phyloP scores from a whole-genome alignment of 2,329 filamentous ascomycete genomes.

The Ascocoryne sarcoides region DNA sequence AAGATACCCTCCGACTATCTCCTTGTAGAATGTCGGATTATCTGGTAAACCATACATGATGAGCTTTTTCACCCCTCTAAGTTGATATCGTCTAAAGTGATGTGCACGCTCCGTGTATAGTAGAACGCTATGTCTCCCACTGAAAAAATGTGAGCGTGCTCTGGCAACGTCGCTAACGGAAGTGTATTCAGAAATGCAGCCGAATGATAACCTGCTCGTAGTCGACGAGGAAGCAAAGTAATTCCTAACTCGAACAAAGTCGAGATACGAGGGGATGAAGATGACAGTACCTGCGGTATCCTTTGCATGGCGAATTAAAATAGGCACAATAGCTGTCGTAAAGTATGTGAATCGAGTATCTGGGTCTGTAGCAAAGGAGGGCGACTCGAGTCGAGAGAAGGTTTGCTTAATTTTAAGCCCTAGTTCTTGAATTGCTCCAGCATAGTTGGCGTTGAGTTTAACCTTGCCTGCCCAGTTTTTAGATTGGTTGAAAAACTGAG shows the following conservation, averaged over 20 bases:
- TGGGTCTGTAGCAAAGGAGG: slow-evolving; percentile 64
- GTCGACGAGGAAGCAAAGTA: slow-evolving; percentile 67
- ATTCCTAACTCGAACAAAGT: slow-evolving; percentile 90
- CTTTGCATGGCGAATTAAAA: slow-evolving; percentile 59
- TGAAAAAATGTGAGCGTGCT: slow-evolving; percentile 79
- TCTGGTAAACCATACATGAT: slow-evolving; percentile 87
- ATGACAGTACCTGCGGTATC: slow-evolving; percentile 66
- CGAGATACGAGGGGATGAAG: slow-evolving; percentile 88
- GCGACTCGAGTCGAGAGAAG: slow-evolving; percentile 75
- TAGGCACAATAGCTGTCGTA: slow-evolving; percentile 68
- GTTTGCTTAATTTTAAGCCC: slow-evolving; percentile 71
- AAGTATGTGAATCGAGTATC: slow-evolving; percentile 90
- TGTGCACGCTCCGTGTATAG: slow-evolving; percentile 95
- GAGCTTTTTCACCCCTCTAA: slow-evolving; percentile 75
- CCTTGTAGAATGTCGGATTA: slow-evolving; percentile 73
- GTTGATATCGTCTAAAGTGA: slow-evolving; percentile 82
- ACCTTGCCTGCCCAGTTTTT: slow-evolving; percentile 73
- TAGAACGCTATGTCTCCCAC: slow-evolving; percentile 70
- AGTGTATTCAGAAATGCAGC: slow-evolving; percentile 82
- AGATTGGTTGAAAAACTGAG: slow-evolving; percentile 66
- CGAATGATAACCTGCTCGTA: slow-evolving; percentile 56
- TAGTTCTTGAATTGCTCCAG: slow-evolving; percentile 64
- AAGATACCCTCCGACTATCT: slow-evolving; percentile 63
- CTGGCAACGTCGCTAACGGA: slow-evolving; percentile 69
- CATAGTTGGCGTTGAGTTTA: slow-evolving; percentile 59